Evolutionary conservation across 208 protist species (phyloP).

Genomic region (Crithidia acanthocephali): DNA sequence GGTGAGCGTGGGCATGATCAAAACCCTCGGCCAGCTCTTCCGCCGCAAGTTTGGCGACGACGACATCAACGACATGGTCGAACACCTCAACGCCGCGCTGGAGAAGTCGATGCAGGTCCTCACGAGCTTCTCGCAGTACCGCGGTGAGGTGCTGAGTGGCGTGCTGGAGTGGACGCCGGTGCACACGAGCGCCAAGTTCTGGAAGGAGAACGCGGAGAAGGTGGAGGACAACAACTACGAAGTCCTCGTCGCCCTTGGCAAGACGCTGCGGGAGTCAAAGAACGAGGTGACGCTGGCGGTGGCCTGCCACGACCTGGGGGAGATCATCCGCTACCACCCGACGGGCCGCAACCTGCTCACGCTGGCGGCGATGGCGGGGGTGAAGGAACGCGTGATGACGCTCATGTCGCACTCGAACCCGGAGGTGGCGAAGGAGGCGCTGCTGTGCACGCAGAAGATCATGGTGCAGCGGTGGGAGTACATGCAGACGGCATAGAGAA

Average conservation of each 20-base stretch:
- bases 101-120: conserved; percentile 91
- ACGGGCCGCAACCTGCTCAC: conserved; percentile 81
- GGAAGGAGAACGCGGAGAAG: conserved; percentile 90
- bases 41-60: conserved; percentile 92
- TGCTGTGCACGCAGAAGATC: conserved; percentile 93
- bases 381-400: conserved; percentile 86
- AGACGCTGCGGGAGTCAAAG: conserved; percentile 71
- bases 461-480: conserved; percentile 95
- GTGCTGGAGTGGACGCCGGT: conserved; percentile 93
- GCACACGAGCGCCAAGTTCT: conserved; percentile 94
- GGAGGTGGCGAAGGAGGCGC: conserved; percentile 89
- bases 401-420: conserved; percentile 85
- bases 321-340: conserved; percentile 93
- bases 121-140: conserved; percentile 93
- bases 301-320: conserved; percentile 93
- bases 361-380: conserved; percentile 66
- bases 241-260: conserved; percentile 86
- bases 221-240: conserved; percentile 93
- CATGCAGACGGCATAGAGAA: conserved; percentile 57
- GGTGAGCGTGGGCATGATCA: conserved; percentile 91
- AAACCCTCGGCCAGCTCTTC: conserved; percentile 80
- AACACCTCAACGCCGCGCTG: conserved; percentile 62
- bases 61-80: conserved; percentile 83
- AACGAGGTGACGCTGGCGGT: conserved; percentile 80
- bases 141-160: conserved; percentile 88